Conservation (phyloP, 495 filamentous ascomycete species). For the Penicillium cataractarum region DNA sequence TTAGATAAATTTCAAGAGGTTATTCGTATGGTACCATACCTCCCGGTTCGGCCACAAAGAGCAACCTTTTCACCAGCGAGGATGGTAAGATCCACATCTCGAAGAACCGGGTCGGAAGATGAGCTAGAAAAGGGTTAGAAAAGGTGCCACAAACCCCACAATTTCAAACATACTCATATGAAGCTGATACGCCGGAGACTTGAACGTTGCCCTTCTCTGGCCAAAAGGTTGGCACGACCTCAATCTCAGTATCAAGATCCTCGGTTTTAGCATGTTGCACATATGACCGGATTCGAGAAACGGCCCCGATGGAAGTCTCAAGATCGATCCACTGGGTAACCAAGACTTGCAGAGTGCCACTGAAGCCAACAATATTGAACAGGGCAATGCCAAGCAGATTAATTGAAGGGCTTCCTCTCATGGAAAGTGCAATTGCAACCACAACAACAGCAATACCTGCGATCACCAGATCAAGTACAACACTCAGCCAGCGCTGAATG, state of each 20-base stretch:
- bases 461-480: slow-evolving; percentile 64
- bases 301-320: slow-evolving; percentile 38
- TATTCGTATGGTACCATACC: slow-evolving; percentile 20
- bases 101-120: slow-evolving; percentile 24
- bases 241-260: slow-evolving; percentile 23
- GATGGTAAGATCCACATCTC: slow-evolving; percentile 19
- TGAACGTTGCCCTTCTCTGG: slow-evolving; percentile 26
- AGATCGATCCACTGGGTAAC: slow-evolving; percentile 31
- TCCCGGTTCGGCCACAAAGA: slow-evolving; percentile 51
- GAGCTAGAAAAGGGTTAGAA: slow-evolving; percentile 12
- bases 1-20: neutral
- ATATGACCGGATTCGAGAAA: slow-evolving; percentile 31
- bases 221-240: slow-evolving; percentile 24
- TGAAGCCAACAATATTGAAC: slow-evolving; percentile 39
- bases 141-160: neutral
- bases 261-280: slow-evolving; percentile 22
- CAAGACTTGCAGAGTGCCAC: slow-evolving; percentile 25
- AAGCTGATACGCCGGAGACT: slow-evolving; percentile 27
- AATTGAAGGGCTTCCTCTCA: slow-evolving; percentile 22
- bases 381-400: slow-evolving; percentile 36
- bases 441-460: slow-evolving; percentile 62
- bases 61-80: slow-evolving; percentile 45
- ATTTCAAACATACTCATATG: slow-evolving; percentile 26
- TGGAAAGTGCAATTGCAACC: slow-evolving; percentile 25
- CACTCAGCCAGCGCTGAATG: slow-evolving; percentile 71